Conservation (phyloP, 257 asterid species). For the Petunia secreta region DNA sequence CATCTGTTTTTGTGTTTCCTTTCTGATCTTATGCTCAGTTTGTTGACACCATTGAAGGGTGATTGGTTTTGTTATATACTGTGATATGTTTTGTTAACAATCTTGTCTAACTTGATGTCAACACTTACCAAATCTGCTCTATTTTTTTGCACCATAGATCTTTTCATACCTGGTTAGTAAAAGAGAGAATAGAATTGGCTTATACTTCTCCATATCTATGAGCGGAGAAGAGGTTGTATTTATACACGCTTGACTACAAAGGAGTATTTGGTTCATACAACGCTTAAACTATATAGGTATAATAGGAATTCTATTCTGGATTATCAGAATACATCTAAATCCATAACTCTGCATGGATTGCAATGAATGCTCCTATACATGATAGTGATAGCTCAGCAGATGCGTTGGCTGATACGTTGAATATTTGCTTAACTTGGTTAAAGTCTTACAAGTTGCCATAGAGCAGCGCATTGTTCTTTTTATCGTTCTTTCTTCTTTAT, state of each 20-base stretch:
- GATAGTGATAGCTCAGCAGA: too few relatives aligned
- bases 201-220: too few relatives aligned
- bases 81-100: background rate
- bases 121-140: background rate
- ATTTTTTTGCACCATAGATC: background rate
- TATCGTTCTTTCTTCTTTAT: background rate
- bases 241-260: too few relatives aligned
- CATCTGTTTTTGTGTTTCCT: background rate
- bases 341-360: too few relatives aligned
- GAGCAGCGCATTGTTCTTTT: background rate
- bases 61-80: conserved; percentile 13
- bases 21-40: conserved; percentile 3
- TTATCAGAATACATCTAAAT: too few relatives aligned
- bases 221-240: too few relatives aligned
- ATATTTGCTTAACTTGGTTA: too few relatives aligned
- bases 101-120: background rate
- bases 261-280: too few relatives aligned
- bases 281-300: too few relatives aligned
- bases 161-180: conserved; percentile 1
- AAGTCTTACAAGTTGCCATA: background rate
- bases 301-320: too few relatives aligned
- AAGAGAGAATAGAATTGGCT: background rate
- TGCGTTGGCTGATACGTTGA: too few relatives aligned
- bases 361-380: too few relatives aligned
- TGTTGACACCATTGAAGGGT: background rate